Evolutionary conservation across 495 filamentous ascomycete species (phyloP).

Genomic region (Darksidea phi): DNA sequence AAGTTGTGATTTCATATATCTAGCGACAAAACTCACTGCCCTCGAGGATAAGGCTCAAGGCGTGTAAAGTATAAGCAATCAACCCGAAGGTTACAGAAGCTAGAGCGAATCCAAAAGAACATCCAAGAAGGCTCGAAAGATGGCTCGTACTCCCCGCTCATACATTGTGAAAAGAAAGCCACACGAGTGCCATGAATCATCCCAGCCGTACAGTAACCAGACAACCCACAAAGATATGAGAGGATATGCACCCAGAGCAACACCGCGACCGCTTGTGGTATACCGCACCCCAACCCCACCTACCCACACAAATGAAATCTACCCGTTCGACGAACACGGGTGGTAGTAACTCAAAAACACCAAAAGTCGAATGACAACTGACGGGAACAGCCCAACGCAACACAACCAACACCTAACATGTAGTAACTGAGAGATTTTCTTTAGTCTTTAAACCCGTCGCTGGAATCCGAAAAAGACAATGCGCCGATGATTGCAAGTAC

Average conservation of each 20-base stretch:
- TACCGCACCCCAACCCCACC: conserved; percentile 26
- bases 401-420: neutral
- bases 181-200: conserved; percentile 29
- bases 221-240: conserved; percentile 24
- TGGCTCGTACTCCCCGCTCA: conserved; percentile 15
- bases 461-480: conserved; percentile 27
- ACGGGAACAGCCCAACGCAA: too few relatives aligned
- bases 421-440: conserved; percentile 33
- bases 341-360: conserved; percentile 27
- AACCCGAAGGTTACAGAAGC: conserved; percentile 12
- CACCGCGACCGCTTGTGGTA: conserved; percentile 32
- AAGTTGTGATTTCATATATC: conserved; percentile 28
- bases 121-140: conserved; percentile 26
- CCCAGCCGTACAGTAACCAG: conserved; percentile 37
- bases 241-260: conserved; percentile 33
- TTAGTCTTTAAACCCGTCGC: conserved; percentile 24
- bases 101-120: conserved; percentile 25
- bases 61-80: conserved; percentile 27
- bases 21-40: conserved; percentile 26
- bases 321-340: conserved; percentile 32
- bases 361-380: too few relatives aligned
- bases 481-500: conserved; percentile 34
- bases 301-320: conserved; percentile 37
- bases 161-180: conserved; percentile 28
- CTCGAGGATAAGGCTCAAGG: conserved; percentile 15